Evolutionary conservation across 768 basidiomycete species (phyloP), one percentile per base, ranked within the genome.

Genomic region (Amanita jacksonii): DNA sequence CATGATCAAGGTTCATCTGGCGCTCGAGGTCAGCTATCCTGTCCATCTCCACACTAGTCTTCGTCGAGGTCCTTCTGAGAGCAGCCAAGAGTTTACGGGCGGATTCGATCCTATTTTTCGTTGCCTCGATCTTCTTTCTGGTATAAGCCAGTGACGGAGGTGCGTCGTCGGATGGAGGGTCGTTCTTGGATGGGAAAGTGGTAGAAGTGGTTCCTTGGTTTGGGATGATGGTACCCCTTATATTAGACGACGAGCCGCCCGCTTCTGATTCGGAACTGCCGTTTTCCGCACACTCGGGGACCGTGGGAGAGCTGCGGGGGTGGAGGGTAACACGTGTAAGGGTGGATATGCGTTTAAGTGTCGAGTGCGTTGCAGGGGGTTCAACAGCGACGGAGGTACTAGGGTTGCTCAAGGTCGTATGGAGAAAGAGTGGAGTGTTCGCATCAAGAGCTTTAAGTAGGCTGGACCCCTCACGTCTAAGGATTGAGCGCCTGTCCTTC

Each of bases 361-460:
- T 20, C 9, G n/a, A 19, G 8, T 38, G 34, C 4, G 35, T 16
- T 38, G 43, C 22, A 10, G 36, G 24, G 28, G 18, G 6, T 7
- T 7, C n/a, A 22, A 7, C 7, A 4, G 27, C 15, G 19, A 25
- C 18, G 28, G 36, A 19, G 28, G 31, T 12, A 37, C n/a, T 20
- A 25, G 31, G 19, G 20, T 45, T 45, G 43, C 25, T 45, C 7
- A 28, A 12, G 12, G 27, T 28, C 23, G 43, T 20, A 24, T 22
- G 33, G 13, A 41, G 44, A 20, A 32, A 35, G 16, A 20, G 31
- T 32, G 42, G 35, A 9, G 39, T n/a, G 38, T 46, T 46, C 18
- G 48, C 41, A 31, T 47, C 47, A 25, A 51, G 34, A 33, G 23
- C 23, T 35, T 38, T 23, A 5, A 48, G 47, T 38, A 47, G 41